Conservation (phyloP, 345 rosid species). For the Populus alba region DNA sequence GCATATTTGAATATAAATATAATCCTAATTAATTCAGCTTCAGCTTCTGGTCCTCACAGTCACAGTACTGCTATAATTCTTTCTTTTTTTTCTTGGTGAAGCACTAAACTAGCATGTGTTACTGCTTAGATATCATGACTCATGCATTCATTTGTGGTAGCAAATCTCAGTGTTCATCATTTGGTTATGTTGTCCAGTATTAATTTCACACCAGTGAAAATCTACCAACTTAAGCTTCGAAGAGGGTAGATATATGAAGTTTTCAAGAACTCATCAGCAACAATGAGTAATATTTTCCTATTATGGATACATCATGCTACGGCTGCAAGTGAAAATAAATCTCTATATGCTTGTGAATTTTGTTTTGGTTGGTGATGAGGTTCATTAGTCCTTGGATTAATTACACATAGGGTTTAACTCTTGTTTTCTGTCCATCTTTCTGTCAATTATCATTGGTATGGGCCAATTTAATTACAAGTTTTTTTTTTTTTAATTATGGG, state of each 20-base stretch:
- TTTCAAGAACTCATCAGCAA: neutral
- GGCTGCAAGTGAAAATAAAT: neutral
- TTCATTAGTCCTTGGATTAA: neutral
- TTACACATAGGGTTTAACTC: neutral
- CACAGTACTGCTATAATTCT: neutral
- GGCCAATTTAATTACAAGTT: no score
- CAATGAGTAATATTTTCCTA: neutral
- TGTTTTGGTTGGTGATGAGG: no score
- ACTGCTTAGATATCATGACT: neutral
- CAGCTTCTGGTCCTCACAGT: neutral
- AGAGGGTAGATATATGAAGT: no score
- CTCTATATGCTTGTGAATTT: neutral
- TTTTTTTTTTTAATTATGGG: no score
- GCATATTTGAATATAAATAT: neutral
- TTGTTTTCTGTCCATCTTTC: neutral
- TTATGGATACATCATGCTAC: neutral
- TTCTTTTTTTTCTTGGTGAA: neutral
- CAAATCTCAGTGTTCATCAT: neutral
- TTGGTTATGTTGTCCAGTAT: neutral
- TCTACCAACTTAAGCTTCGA: no score
- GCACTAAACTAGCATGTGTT: neutral
- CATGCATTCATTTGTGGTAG: neutral
- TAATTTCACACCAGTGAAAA: neutral
- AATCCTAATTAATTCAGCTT: neutral
- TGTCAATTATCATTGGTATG: no score